A percentile compares a stretch with the other conserved stretches of the same genome.
Evolutionary conservation across 306 rosid genomes (phyloP).

Genomic region (Castanospermum australe): DNA sequence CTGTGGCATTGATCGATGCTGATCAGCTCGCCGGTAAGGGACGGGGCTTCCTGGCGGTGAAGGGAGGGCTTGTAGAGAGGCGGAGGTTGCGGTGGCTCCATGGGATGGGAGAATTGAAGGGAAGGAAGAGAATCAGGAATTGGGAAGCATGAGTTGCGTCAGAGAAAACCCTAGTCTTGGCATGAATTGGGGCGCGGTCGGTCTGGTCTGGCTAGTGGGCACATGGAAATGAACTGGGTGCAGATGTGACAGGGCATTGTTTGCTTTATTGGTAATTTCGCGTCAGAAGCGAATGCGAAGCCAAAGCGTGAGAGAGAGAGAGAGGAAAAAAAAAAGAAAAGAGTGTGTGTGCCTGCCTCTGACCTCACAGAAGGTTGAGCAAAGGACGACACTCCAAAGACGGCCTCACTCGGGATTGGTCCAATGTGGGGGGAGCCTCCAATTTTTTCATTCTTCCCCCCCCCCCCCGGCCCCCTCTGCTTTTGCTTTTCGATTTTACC

Average conservation of each 20-base stretch:
- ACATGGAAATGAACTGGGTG: slow-evolving; percentile 42
- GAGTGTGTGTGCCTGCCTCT: neutral
- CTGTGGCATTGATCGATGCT: slow-evolving; percentile 36
- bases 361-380: neutral
- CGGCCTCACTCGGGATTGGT: slow-evolving; percentile 45
- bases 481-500: neutral
- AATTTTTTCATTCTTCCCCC: too few relatives aligned
- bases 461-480: too few relatives aligned
- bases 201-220: slow-evolving; percentile 28
- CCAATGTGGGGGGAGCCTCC: slow-evolving; percentile 18
- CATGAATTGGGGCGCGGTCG: slow-evolving; percentile 27
- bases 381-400: slow-evolving; percentile 4
- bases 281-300: slow-evolving; percentile 27
- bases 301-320: slow-evolving; percentile 37
- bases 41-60: neutral
- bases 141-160: slow-evolving; percentile 26
- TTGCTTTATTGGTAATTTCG: slow-evolving; percentile 43
- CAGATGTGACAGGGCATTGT: slow-evolving; percentile 45
- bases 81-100: slow-evolving; percentile 25
- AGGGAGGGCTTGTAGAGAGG: neutral
- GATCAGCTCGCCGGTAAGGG: slow-evolving; percentile 21
- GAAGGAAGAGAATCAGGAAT: neutral
- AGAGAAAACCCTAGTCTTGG: slow-evolving; percentile 53
- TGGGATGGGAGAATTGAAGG: neutral
- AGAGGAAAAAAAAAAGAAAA: too few relatives aligned